phyloP scores from a whole-genome alignment of 2,329 filamentous ascomycete genomes.

The Pseudonectria buxi region DNA sequence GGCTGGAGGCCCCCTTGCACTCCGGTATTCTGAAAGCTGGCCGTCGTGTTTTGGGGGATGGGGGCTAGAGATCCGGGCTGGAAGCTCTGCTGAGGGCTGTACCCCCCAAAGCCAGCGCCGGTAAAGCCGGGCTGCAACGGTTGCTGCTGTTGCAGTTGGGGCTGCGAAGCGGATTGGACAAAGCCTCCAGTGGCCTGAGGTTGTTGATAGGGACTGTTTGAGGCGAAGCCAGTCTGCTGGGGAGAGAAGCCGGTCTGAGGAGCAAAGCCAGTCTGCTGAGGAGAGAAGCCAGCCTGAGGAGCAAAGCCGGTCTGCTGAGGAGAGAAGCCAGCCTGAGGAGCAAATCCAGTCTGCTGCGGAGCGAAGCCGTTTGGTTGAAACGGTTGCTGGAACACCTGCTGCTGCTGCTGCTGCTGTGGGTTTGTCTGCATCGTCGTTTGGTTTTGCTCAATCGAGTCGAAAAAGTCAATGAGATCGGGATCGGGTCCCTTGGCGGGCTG shows the following conservation, averaged over 20 bases:
- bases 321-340: slow-evolving; percentile 18
- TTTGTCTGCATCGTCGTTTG: slow-evolving; percentile 61
- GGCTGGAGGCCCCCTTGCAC: slow-evolving; percentile 14
- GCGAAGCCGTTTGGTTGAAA: slow-evolving; percentile 19
- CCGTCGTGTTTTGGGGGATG: slow-evolving; percentile 49
- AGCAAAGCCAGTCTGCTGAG: slow-evolving; percentile 26
- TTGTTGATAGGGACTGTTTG: slow-evolving; percentile 27
- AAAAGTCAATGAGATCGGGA: slow-evolving; percentile 86
- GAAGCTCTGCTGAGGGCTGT: slow-evolving; percentile 58
- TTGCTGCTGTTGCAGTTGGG: slow-evolving; percentile 33
- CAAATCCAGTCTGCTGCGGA: slow-evolving; percentile 28
- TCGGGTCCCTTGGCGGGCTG: slow-evolving; percentile 55
- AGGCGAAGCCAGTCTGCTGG: background rate
- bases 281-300: slow-evolving; percentile 18
- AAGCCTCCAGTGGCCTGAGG: slow-evolving; percentile 17
- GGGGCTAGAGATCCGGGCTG: slow-evolving; percentile 45
- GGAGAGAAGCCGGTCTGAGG: slow-evolving; percentile 13
- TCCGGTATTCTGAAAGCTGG: slow-evolving; percentile 27
- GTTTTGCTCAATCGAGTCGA: slow-evolving; percentile 86
- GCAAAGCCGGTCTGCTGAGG: slow-evolving; percentile 27
- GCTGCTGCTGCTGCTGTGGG: slow-evolving; percentile 31
- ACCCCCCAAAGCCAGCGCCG: slow-evolving; percentile 79
- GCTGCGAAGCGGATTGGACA: slow-evolving; percentile 31
- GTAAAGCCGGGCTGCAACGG: slow-evolving; percentile 46
- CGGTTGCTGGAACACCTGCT: slow-evolving; percentile 22